These are phyloP conservation scores for Xerocomus spinulosus DNA, from an alignment of 768 basidiomycete genomes.

Conservation along the genomic window DNA sequence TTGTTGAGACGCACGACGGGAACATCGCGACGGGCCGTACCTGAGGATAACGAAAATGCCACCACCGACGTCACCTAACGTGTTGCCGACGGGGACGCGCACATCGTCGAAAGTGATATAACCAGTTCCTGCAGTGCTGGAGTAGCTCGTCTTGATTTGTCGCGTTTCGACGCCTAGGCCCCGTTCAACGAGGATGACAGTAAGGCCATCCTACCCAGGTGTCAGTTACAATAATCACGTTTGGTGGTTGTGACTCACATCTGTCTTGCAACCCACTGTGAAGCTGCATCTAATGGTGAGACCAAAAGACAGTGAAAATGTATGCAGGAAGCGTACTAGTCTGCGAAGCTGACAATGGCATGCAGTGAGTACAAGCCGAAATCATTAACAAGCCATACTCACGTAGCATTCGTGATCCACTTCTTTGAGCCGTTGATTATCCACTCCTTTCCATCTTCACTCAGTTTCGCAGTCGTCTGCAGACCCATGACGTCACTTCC, in stretches of 20 bases:
- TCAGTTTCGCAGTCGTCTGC: conserved; percentile 56
- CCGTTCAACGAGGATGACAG: conserved; percentile 62
- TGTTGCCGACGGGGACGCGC: conserved; percentile 82
- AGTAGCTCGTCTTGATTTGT: conserved; percentile 81
- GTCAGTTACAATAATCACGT: conserved; percentile 20
- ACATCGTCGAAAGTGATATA: conserved; percentile 82
- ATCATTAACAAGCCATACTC: conserved; percentile 13
- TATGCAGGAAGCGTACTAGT: conserved; percentile 21
- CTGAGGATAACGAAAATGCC: conserved; percentile 63
- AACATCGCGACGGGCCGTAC: conserved; percentile 13
- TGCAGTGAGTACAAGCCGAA: conserved; percentile 1
- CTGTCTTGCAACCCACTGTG: conserved; percentile 55
- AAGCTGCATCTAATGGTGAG: conserved; percentile 41
- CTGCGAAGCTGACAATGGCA: conserved; percentile 35
- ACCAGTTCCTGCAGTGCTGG: conserved; percentile 79
- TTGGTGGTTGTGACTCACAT: conserved; percentile 28
- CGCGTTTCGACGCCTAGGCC: conserved; percentile 60
- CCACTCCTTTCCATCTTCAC: conserved; percentile 63
- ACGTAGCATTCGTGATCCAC: conserved; percentile 61
- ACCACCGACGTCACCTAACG: conserved; percentile 59
- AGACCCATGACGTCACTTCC: conserved; percentile 66
- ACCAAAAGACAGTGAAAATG: not conserved
- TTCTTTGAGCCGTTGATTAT: conserved; percentile 75
- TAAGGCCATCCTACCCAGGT: conserved; percentile 47
- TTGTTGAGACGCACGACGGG: not conserved